Evolutionary conservation across 139 green algal species (phyloP), one percentile per base, ranked within the genome.

Genomic region (Prasinococcaceae sp.): DNA sequence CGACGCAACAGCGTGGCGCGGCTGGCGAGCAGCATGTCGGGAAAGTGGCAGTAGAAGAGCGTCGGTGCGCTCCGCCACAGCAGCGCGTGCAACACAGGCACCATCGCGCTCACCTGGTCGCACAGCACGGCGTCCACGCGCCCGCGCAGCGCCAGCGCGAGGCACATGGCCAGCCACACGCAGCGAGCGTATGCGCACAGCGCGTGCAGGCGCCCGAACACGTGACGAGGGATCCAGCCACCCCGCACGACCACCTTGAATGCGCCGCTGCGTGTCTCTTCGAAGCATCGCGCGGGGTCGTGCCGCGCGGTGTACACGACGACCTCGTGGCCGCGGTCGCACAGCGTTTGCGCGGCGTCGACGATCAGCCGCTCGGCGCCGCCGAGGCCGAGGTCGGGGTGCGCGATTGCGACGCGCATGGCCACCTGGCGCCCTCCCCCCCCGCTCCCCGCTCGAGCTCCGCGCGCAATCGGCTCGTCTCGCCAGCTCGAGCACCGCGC

Each of bases 31-130:
- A 98, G 72, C 27, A 92, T 53, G 67, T 98, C 90, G 1, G 90
- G 90, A 66, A 92, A 98, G 63, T 98, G 90, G 78, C 90, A 97
- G 61, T 98, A 98, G 65, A 96, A 98, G 20, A 98, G 59, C 4
- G 93, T 65, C 39, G 65, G 75, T 83, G 77, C 1, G 60, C 75
- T 29, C 10, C 16, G 42, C 5, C 80, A 84, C 9, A 94, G 77
- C 53, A 72, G 53, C 14, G 37, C 14, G 26, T 5, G 48, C 4
- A 67, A 32, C 17, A 67, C 45, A 10, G 58, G 58, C 25, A 68
- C 55, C 5, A 52, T 41, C 12, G 60, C 60, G 6, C 49, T 58
- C 30, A 73, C 70, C 49, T 92, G 84, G 54, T 96, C 87, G 0
- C 81, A 81, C 30, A 95, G 65, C 3, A 92, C 36, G 0, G 85